These are phyloP conservation scores for Pichia sp. DNA, from an alignment of 1,139 yeast species.

Conservation along the genomic window DNA sequence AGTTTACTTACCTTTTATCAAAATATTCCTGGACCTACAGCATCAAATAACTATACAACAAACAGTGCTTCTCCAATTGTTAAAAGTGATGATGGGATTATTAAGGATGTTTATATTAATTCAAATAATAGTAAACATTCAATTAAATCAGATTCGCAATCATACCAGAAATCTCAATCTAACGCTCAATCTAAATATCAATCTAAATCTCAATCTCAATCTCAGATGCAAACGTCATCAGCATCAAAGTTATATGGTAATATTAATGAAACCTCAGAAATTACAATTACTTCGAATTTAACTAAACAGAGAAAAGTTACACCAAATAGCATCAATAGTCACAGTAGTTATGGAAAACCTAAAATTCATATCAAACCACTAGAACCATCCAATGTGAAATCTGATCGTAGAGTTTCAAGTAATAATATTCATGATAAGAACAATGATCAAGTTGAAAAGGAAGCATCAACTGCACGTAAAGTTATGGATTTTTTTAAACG, in stretches of 20 bases:
- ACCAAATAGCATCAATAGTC: conserved; percentile 1
- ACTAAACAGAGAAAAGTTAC: conserved; percentile 5
- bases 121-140: not conserved
- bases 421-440: conserved; percentile 10
- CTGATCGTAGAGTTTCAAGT: conserved; percentile 15
- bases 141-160: not conserved
- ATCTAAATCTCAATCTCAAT: too few relatives aligned
- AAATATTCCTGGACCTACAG: conserved; percentile 21
- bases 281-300: too few relatives aligned
- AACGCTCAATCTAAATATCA: too few relatives aligned
- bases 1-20: conserved; percentile 48
- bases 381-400: conserved; percentile 34
- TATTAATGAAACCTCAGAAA: too few relatives aligned
- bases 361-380: conserved; percentile 31
- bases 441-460: conserved; percentile 31
- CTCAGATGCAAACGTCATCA: too few relatives aligned
- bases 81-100: not conserved
- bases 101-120: conserved; percentile 1
- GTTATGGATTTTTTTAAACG: conserved; percentile 80
- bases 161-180: not conserved
- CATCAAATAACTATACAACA: conserved; percentile 7
- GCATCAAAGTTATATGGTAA: too few relatives aligned
- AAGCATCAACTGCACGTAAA: conserved; percentile 67
- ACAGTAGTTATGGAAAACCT: not conserved
- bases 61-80: not conserved